These are phyloP conservation scores for Camellia oleifera DNA, from an alignment of 179 eudicot species.

Conservation along the genomic window DNA sequence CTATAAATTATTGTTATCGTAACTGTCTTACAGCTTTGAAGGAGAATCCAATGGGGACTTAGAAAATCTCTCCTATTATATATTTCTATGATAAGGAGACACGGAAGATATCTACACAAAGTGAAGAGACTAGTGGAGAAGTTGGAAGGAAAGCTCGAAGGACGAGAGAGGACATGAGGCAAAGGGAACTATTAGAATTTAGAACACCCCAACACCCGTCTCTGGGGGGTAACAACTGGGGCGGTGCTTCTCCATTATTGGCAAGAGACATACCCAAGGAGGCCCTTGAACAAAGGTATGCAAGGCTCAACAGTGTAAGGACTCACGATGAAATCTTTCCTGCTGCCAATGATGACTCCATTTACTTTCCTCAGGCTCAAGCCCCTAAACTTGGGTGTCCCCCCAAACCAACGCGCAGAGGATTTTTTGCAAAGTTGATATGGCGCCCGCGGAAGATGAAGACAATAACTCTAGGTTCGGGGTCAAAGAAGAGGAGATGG, in stretches of 20 bases:
- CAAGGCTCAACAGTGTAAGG: conserved; percentile 30
- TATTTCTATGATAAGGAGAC: not conserved
- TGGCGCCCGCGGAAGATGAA: conserved; percentile 19
- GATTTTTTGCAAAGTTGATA: conserved; percentile 23
- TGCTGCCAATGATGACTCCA: conserved; percentile 11
- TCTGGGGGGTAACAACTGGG: conserved; percentile 40
- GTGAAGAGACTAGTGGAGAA: not conserved
- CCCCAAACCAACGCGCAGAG: conserved; percentile 9
- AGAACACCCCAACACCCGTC: conserved; percentile 53
- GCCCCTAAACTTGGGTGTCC: not conserved
- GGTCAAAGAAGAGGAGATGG: conserved; percentile 20
- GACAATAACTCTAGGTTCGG: conserved; percentile 14
- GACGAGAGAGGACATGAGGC: conserved; percentile 10
- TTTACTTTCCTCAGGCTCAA: conserved; percentile 8
- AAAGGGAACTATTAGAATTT: conserved; percentile 30
- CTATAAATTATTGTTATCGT: not conserved
- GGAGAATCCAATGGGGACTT: not conserved
- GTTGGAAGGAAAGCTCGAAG: not conserved
- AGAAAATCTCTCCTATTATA: conserved; percentile 3
- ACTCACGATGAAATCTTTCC: conserved; percentile 31
- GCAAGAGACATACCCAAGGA: conserved; percentile 44
- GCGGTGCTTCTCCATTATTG: conserved; percentile 46
- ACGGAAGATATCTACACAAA: not conserved
- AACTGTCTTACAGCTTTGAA: not conserved
- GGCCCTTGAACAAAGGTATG: conserved; percentile 41